phyloP scores from a whole-genome alignment of 2,329 filamentous ascomycete genomes.

The Coniochaeta sp. region DNA sequence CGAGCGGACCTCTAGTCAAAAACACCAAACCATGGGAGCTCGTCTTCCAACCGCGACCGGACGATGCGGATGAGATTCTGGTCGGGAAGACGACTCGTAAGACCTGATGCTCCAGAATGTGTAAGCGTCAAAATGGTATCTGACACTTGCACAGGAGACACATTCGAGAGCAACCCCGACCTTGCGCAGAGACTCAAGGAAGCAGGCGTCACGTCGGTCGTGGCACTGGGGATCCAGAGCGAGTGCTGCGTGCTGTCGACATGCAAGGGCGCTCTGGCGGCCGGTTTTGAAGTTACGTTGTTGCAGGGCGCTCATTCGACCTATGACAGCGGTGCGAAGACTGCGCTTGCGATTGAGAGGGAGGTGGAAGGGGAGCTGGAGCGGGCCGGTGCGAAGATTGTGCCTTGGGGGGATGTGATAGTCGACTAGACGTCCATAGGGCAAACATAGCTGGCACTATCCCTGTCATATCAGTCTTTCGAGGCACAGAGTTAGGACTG shows the following conservation, averaged over 20 bases:
- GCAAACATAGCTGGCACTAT: too few relatives aligned
- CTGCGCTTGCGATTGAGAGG: constrained; percentile 18
- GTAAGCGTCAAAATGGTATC: neutral
- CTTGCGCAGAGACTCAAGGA: constrained; percentile 15
- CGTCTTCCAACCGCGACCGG: constrained; percentile 17
- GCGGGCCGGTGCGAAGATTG: constrained; percentile 13
- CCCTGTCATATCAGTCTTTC: neutral
- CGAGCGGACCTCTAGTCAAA: constrained; percentile 13
- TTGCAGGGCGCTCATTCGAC: constrained; percentile 23
- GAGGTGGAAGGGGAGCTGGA: constrained; percentile 17
- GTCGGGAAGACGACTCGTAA: constrained; percentile 20
- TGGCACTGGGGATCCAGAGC: constrained; percentile 23
- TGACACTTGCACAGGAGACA: constrained; percentile 12
- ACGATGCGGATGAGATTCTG: constrained; percentile 13
- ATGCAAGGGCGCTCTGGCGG: constrained; percentile 17
- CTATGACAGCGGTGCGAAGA: constrained; percentile 14
- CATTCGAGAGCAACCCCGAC: constrained; percentile 21
- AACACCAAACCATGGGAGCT: constrained; percentile 19
- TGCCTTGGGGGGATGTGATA: constrained; percentile 14
- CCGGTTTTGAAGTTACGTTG: constrained; percentile 19
- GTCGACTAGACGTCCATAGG: neutral
- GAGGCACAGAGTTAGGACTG: neutral
- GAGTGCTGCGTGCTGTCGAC: constrained; percentile 22
- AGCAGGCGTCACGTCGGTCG: constrained; percentile 14
- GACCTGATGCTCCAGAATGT: neutral